phyloP scores from a whole-genome alignment of 2,329 filamentous ascomycete species.

The Septoria linicola region DNA sequence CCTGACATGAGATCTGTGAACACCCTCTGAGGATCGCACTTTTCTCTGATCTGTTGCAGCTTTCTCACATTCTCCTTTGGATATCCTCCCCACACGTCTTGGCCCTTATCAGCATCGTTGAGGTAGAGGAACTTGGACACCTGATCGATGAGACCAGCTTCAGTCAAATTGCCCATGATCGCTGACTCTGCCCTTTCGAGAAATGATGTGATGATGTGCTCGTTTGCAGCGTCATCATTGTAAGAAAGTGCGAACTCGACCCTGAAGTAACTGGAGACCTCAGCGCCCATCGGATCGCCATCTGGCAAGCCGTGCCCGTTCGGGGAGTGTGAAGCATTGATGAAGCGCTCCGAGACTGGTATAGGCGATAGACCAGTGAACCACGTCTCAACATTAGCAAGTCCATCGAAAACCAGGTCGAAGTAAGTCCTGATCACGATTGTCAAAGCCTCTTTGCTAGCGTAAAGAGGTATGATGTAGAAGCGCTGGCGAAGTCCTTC shows the following conservation, averaged over 20 bases:
- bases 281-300: slow-evolving; percentile 6
- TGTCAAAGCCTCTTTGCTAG: not conserved
- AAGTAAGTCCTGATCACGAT: not conserved
- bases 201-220: not conserved
- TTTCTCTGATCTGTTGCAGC: slow-evolving; percentile 3
- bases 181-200: not conserved
- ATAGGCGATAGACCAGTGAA: slow-evolving; percentile 1
- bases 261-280: slow-evolving; percentile 5
- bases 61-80: slow-evolving; percentile 8
- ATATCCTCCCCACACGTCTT: slow-evolving; percentile 7
- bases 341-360: slow-evolving; percentile 2
- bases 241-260: not conserved
- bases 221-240: slow-evolving; percentile 1
- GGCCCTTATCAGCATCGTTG: slow-evolving; percentile 7
- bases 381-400: slow-evolving; percentile 1
- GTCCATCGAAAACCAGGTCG: not conserved
- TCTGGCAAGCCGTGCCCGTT: slow-evolving; percentile 3
- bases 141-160: not conserved
- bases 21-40: slow-evolving; percentile 3
- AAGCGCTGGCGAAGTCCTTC: slow-evolving; percentile 1
- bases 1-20: slow-evolving; percentile 7
- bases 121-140: slow-evolving; percentile 4
- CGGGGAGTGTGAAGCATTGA: not conserved
- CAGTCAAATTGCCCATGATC: not conserved
- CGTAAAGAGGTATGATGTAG: slow-evolving; percentile 1